Evolutionary conservation across 1,284 basidiomycete species (phyloP).

Genomic region (Inonotus obliquus): DNA sequence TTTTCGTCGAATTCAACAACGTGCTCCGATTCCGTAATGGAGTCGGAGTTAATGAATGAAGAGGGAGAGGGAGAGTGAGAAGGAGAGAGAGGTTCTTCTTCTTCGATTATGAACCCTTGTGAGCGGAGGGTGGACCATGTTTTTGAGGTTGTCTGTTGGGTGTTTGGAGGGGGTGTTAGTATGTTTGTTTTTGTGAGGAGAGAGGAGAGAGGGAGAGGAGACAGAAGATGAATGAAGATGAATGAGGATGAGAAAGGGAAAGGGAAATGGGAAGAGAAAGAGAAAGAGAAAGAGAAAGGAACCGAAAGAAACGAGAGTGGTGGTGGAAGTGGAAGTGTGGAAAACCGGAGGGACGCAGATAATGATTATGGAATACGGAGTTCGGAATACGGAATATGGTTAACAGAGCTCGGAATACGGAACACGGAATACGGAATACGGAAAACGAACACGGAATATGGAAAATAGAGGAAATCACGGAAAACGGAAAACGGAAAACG

Average conservation of each 20-base stretch:
- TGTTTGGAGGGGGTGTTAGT: constrained; percentile 6
- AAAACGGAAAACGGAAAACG: background rate
- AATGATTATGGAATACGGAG: too few species aligned
- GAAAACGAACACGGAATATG: background rate
- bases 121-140: constrained; percentile 42
- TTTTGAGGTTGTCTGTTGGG: constrained; percentile 43
- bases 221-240: background rate
- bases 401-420: background rate
- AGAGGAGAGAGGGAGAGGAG: background rate
- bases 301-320: too few species aligned
- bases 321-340: too few species aligned
- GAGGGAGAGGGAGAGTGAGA: background rate
- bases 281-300: background rate
- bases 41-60: constrained; percentile 20
- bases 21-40: constrained; percentile 27
- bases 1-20: constrained; percentile 24
- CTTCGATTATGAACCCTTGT: constrained; percentile 65
- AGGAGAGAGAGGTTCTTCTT: constrained; percentile 31
- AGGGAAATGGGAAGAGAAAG: background rate
- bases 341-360: too few species aligned
- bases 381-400: background rate
- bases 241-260: background rate
- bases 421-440: background rate
- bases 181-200: constrained; percentile 19
- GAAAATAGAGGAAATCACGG: background rate